Evolutionary conservation across 495 filamentous ascomycete species (phyloP).

Genomic region (Lophiotrema nucula): DNA sequence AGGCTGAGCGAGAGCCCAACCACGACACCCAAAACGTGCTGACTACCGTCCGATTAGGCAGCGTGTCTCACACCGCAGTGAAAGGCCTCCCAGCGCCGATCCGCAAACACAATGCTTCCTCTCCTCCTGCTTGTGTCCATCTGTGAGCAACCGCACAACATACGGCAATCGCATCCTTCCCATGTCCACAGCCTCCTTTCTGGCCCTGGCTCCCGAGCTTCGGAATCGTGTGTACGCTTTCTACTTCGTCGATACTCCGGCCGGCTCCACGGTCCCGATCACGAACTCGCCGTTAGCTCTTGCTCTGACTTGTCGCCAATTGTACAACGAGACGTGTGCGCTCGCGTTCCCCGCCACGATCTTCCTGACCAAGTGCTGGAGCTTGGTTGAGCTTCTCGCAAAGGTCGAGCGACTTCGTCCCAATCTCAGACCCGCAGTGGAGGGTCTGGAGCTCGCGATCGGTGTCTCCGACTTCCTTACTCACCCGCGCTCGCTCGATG

Average conservation of each 20-base stretch:
- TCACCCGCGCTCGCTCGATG: conserved; percentile 3
- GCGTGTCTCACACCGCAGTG: conserved; percentile 6
- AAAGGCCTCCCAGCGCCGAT: conserved; percentile 11
- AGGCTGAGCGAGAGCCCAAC: not conserved
- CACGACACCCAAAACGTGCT: not conserved
- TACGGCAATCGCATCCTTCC: not conserved
- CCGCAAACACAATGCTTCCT: not conserved
- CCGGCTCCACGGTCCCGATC: conserved; percentile 2
- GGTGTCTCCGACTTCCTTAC: not conserved
- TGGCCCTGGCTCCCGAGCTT: conserved; percentile 15
- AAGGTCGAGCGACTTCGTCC: not conserved
- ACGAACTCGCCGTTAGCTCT: conserved; percentile 13
- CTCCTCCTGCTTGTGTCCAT: not conserved
- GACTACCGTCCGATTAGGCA: not conserved
- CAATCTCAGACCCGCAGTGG: not conserved
- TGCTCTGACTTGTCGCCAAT: conserved; percentile 18
- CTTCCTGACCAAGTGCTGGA: conserved; percentile 4
- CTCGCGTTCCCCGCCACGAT: conserved; percentile 15
- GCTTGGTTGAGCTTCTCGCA: not conserved
- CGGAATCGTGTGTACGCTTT: conserved; percentile 12
- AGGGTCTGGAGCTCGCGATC: conserved; percentile 10
- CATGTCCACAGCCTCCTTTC: conserved; percentile 4
- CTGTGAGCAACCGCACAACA: not conserved
- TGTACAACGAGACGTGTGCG: conserved; percentile 8
- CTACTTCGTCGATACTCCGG: conserved; percentile 11